Evolutionary conservation across 345 rosid genomes (phyloP).

Genomic region (Triadica sebifera): DNA sequence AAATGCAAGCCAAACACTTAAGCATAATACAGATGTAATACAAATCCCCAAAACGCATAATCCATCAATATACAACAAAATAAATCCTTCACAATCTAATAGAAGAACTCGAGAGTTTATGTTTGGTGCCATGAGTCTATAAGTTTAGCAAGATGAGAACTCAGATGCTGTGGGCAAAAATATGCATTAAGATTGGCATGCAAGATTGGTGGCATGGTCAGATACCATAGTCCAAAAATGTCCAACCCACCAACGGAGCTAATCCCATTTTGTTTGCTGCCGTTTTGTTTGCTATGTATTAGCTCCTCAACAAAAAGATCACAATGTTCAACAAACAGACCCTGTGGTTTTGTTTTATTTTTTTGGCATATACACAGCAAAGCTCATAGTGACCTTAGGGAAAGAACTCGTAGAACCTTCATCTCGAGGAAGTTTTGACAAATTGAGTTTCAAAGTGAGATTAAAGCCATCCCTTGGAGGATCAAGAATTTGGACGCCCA

Average conservation of each 20-base stretch:
- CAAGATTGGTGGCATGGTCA: not conserved
- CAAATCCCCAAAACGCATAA: not conserved
- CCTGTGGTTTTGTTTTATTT: constrained; percentile 2
- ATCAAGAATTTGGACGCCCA: constrained; percentile 85
- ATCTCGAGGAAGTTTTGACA: constrained; percentile 76
- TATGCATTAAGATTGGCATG: not conserved
- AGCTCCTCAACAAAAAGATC: not conserved
- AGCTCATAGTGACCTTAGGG: constrained; percentile 48
- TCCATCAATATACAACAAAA: not conserved
- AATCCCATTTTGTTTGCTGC: not conserved
- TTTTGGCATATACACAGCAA: constrained; percentile 22
- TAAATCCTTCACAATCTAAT: not conserved
- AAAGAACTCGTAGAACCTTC: constrained; percentile 72
- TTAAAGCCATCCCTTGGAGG: constrained; percentile 97
- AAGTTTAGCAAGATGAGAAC: not conserved
- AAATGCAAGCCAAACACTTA: not conserved
- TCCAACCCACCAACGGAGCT: not conserved
- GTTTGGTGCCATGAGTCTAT: not conserved
- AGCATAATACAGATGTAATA: not conserved
- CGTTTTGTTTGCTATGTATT: not conserved
- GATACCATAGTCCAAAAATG: not conserved
- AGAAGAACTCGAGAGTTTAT: not conserved
- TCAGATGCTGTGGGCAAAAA: not conserved
- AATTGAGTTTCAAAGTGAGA: constrained; percentile 85
- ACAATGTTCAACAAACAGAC: constrained; percentile 3